Evolutionary conservation across 768 basidiomycete species (phyloP), one percentile per base, ranked within the genome.

Genomic region (Cystofilobasidium capitatum): DNA sequence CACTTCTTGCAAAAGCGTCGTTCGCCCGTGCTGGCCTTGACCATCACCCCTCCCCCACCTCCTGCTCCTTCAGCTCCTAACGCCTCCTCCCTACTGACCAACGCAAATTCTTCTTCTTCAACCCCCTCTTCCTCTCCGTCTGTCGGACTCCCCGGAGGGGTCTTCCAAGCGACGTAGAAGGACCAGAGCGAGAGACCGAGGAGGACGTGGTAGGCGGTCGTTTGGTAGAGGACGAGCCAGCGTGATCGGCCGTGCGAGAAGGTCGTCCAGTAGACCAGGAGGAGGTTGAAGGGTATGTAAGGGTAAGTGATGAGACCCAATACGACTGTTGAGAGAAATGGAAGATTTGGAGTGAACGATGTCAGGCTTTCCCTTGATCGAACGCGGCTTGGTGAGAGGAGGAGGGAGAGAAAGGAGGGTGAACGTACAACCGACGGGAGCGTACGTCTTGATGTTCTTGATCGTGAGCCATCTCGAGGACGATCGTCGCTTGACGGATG

Each of bases 231-330:
- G 16, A 61, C 66, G 5, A 44, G 62, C 31, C 31, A n/a, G 24
- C 61, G 51, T n/a, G n/a, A 22, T 7, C 44, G 29, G 3, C 62
- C 54, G 17, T 33, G 54, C 17, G 14, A 24, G 54, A 62, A 68
- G 22, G 61, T 58, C 16, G 66, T 60, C 10, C 39, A 31, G 54
- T 58, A 62, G 42, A 39, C 24, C 16, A 68, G 61, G 24, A 68
- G 61, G 35, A 44, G 58, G 14, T 58, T 42, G 61, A 68, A 68
- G 33, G 66, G 66, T 8, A 68, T 47, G 62, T 68, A 68, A 14
- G 66, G 66, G 36, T 63, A 63, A 24, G 45, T 33, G 6, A 68
- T 20, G 39, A 68, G 66, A 1, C 2, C 12, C 24, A 68, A 7
- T 17, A 62, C 47, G 20, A 62, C 66, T 66, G 45, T 3, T 36